Conservation (phyloP, 192 early-diverging fungal genomes). For the Funneliformis geosporum region DNA sequence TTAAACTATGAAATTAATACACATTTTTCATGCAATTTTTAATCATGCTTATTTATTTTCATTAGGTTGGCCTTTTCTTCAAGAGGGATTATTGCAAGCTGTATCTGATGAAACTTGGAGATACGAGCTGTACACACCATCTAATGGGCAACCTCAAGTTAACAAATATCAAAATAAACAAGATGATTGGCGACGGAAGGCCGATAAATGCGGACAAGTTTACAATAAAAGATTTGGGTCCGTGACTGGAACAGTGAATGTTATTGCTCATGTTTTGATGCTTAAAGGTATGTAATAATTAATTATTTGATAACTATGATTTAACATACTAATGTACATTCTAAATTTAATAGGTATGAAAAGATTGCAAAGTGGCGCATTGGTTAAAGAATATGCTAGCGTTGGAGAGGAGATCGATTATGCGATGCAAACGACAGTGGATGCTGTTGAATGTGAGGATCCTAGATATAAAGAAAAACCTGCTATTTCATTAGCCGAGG, state of each 20-base stretch:
- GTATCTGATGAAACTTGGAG: conserved; percentile 71
- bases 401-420: conserved; percentile 47
- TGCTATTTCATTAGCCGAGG: conserved; percentile 63
- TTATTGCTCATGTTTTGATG: conserved; percentile 56
- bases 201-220: conserved; percentile 59
- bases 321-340: not conserved
- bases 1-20: not conserved
- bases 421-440: conserved; percentile 65
- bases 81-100: conserved; percentile 73
- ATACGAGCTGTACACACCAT: conserved; percentile 50
- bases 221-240: conserved; percentile 75
- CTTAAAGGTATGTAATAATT: conserved; percentile 52
- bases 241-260: conserved; percentile 67
- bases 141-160: conserved; percentile 46
- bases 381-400: conserved; percentile 71
- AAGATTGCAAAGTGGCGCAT: conserved; percentile 65
- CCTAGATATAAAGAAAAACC: conserved; percentile 73
- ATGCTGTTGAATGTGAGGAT: conserved; percentile 60
- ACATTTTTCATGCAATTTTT: not conserved
- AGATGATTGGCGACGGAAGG: conserved; percentile 57
- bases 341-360: conserved; percentile 37
- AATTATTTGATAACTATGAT: not conserved
- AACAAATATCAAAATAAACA: conserved; percentile 46
- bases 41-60: conserved; percentile 6
- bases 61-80: conserved; percentile 84